Evolutionary conservation across 371 early-diverging fungal genomes (phyloP).

Genomic region (Smittium mucronatum): DNA sequence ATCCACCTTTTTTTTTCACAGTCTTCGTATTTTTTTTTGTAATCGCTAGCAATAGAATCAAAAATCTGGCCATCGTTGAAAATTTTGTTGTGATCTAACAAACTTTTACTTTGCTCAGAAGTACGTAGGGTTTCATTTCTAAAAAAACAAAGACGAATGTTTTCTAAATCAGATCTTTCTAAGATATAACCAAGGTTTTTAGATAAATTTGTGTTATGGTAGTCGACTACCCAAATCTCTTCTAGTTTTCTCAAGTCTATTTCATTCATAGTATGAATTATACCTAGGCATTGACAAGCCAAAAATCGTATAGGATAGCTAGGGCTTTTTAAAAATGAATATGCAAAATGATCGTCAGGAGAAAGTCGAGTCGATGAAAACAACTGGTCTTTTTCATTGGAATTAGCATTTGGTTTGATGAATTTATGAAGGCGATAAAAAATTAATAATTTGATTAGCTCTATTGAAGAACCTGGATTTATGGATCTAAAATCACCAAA

Average conservation of each 20-base stretch:
- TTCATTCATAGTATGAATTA: neutral
- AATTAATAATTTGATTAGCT: neutral
- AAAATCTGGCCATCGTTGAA: conserved; percentile 27
- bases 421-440: neutral
- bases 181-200: neutral
- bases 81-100: conserved; percentile 31
- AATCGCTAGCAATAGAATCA: conserved; percentile 12
- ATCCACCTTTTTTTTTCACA: neutral
- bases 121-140: neutral
- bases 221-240: conserved; percentile 4
- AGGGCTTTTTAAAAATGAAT: neutral
- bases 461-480: neutral
- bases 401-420: neutral
- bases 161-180: neutral
- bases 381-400: neutral
- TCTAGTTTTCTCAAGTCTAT: neutral
- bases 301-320: neutral
- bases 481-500: neutral
- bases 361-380: neutral
- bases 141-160: neutral
- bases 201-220: neutral
- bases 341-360: neutral
- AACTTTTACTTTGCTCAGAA: neutral
- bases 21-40: conserved; percentile 5
- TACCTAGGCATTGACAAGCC: conserved; percentile 7